Base-by-base conservation (phyloP, 2,329 filamentous ascomycete species). In the Trichoderma brevicompactum region DNA sequence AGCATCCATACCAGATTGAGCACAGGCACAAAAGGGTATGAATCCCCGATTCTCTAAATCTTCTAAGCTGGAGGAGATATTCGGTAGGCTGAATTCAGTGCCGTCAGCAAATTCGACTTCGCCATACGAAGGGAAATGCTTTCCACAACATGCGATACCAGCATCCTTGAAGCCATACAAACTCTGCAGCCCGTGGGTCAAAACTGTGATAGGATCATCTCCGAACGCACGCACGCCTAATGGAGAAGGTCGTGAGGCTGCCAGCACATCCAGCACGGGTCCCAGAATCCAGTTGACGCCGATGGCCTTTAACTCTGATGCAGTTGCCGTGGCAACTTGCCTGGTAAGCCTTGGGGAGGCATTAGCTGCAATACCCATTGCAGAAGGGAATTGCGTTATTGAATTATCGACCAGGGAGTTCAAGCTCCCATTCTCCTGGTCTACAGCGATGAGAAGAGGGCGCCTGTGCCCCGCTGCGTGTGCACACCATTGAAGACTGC, bases 61-160 rank as follows among this genome's bases (percentile, higher is more conserved):
- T 8, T 50, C 48, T 5, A 34, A 5, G 23, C n/a, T 15, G 48
- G n/a, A 50, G 23, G 23, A 4, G 5, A 23, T 12, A 50, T 50
- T 50, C 5, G 48, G 48, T 8, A 50, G 12, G 15, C 48, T 50
- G 28, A 34, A n/a, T 28, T 50, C 48, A 34, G 48, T 50, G 6
- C 48, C 48, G 6, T 34, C 48, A 12, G 48, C 23, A 12, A 50
- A 50, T n/a, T 50, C 15, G 13, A 50, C 48, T 34, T 50, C 48
- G n/a, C 48, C 48, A 28, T 50, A 50, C 48, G 48, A 50, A 15
- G 48, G 48, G 13, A 50, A 50, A 28, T 50, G 48, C 34, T 50
- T 50, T 28, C 48, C 48, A 50, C 48, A 50, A 12, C 48, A 36
- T 7, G 48, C 48, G 34, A 50, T 15, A 34, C 48, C 48, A 9